Conservation (phyloP, 257 asterid species). For the Voacanga thouarsii region DNA sequence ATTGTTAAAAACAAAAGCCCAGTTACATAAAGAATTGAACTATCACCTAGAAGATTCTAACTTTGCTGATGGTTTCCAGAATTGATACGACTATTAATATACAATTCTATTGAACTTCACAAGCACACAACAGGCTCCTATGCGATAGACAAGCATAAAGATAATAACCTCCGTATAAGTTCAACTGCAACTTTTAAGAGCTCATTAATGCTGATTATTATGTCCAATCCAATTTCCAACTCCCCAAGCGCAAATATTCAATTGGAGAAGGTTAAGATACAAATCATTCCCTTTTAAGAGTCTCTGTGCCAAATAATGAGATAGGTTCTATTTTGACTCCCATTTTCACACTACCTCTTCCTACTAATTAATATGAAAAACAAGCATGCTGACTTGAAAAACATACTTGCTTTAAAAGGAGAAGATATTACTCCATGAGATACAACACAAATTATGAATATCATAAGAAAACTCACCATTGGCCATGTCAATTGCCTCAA, state of each 20-base stretch:
- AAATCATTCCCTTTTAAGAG: neutral
- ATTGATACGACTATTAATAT: neutral
- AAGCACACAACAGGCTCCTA: neutral
- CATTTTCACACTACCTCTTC: neutral
- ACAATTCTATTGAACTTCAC: neutral
- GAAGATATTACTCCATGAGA: neutral
- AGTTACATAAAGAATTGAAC: neutral
- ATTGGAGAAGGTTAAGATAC: neutral
- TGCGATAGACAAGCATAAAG: neutral
- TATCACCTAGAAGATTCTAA: neutral
- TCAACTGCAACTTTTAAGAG: neutral
- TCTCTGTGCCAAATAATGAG: neutral
- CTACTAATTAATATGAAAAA: neutral
- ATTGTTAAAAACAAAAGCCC: neutral
- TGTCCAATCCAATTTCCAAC: neutral
- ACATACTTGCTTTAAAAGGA: neutral
- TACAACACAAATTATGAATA: neutral
- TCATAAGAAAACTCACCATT: conserved; percentile 59
- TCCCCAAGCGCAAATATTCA: neutral
- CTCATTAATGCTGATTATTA: neutral
- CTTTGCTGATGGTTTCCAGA: neutral
- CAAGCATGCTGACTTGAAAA: neutral
- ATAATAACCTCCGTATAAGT: neutral
- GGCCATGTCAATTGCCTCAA: conserved; percentile 87
- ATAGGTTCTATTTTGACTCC: neutral